Evolutionary conservation across 2,329 filamentous ascomycete species (phyloP).

Genomic region (Madurella mycetomatis): DNA sequence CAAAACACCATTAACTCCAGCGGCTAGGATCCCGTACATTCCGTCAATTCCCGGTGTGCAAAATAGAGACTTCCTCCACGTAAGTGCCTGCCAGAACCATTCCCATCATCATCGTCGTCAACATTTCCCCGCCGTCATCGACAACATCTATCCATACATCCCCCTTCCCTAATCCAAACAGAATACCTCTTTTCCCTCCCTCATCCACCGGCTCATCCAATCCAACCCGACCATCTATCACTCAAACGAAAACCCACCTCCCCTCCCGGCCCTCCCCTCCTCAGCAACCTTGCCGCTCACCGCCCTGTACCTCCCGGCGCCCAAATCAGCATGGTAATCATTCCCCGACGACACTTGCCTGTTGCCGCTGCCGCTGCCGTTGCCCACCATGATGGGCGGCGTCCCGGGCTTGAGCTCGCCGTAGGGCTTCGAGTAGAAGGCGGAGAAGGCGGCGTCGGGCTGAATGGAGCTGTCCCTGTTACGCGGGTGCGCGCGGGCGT

Average conservation of each 20-base stretch:
- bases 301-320: slow-evolving; percentile 46
- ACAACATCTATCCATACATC: no score
- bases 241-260: slow-evolving; percentile 14
- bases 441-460: slow-evolving; percentile 37
- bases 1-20: slow-evolving; percentile 11
- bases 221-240: not conserved
- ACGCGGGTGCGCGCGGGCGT: slow-evolving; percentile 27
- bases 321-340: slow-evolving; percentile 43
- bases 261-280: slow-evolving; percentile 54
- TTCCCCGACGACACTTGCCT: slow-evolving; percentile 56
- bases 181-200: no score
- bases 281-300: slow-evolving; percentile 71
- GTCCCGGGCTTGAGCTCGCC: slow-evolving; percentile 52
- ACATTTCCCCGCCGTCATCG: no score
- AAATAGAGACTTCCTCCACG: no score
- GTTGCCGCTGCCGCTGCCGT: slow-evolving; percentile 32
- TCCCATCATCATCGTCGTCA: no score
- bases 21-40: no score
- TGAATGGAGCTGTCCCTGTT: slow-evolving; percentile 47
- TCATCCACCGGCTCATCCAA: not conserved
- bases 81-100: no score
- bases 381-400: slow-evolving; percentile 50
- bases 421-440: slow-evolving; percentile 52
- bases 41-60: no score
- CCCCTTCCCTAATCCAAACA: no score